Conservation (phyloP, 2,329 filamentous ascomycete species). For the Teratosphaeria zuluensis region DNA sequence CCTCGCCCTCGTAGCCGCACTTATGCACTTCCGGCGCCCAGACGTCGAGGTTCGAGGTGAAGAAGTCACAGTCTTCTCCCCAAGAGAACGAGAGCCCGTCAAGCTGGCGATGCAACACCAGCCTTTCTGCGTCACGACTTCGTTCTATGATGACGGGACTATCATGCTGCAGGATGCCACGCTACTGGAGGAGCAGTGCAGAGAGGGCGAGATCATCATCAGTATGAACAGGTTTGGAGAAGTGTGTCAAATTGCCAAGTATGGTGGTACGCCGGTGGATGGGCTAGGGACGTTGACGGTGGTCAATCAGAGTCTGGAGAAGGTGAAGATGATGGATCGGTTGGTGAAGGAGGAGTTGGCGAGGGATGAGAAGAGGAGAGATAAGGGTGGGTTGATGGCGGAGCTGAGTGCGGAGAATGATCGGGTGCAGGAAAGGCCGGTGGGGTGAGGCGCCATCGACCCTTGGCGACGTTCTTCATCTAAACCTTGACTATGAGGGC, state of each 20-base stretch:
- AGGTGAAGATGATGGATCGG: constrained; percentile 69
- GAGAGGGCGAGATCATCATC: constrained; percentile 65
- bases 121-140: constrained; percentile 84
- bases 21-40: constrained; percentile 84
- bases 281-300: constrained; percentile 69
- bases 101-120: constrained; percentile 84
- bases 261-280: constrained; percentile 74
- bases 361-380: constrained; percentile 66
- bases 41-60: constrained; percentile 83
- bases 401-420: constrained; percentile 81
- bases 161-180: constrained; percentile 63
- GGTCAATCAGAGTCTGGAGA: constrained; percentile 61
- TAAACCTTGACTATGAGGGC: background rate
- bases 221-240: constrained; percentile 85
- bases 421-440: constrained; percentile 5
- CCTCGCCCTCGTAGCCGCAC: constrained; percentile 73
- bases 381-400: constrained; percentile 68
- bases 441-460: background rate
- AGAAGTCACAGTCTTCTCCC: constrained; percentile 70
- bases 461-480: background rate
- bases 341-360: constrained; percentile 64
- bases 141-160: constrained; percentile 65
- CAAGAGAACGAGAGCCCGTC: constrained; percentile 80
- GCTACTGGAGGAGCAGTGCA: constrained; percentile 65
- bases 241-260: constrained; percentile 83